Conservation (phyloP, 163 green algal genomes). For the Chloromonas sp. region DNA sequence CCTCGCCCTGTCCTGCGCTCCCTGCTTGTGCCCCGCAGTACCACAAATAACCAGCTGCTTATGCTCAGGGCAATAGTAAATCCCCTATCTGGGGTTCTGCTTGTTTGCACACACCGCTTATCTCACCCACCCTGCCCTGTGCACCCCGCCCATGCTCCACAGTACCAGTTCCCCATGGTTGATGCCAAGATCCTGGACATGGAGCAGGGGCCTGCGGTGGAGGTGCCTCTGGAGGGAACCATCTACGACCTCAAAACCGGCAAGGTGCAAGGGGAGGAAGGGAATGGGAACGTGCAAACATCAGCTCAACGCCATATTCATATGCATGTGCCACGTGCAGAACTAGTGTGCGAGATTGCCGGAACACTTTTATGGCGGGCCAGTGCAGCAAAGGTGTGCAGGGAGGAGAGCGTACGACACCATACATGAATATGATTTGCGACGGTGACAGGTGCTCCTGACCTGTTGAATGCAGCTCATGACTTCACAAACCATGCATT, state of each 20-base stretch:
- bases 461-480: too few relatives aligned
- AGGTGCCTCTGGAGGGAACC: constrained; percentile 52
- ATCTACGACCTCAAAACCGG: constrained; percentile 48
- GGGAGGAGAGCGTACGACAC: too few relatives aligned
- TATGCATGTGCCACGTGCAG: neutral
- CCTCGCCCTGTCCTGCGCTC: too few relatives aligned
- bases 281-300: neutral
- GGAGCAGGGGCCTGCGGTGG: constrained; percentile 21
- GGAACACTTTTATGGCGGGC: neutral
- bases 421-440: too few relatives aligned
- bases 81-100: too few relatives aligned
- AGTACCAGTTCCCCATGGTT: constrained; percentile 7
- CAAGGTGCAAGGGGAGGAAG: constrained; percentile 27
- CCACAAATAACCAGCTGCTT: too few relatives aligned
- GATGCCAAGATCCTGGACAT: constrained; percentile 1
- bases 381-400: neutral
- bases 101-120: neutral
- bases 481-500: too few relatives aligned
- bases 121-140: neutral
- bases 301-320: neutral
- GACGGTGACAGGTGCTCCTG: too few relatives aligned
- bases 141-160: neutral
- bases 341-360: neutral
- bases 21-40: too few relatives aligned
- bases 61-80: too few relatives aligned